These are phyloP conservation scores for Atractiella rhizophila DNA, from an alignment of 768 basidiomycete species.

Conservation along the genomic window DNA sequence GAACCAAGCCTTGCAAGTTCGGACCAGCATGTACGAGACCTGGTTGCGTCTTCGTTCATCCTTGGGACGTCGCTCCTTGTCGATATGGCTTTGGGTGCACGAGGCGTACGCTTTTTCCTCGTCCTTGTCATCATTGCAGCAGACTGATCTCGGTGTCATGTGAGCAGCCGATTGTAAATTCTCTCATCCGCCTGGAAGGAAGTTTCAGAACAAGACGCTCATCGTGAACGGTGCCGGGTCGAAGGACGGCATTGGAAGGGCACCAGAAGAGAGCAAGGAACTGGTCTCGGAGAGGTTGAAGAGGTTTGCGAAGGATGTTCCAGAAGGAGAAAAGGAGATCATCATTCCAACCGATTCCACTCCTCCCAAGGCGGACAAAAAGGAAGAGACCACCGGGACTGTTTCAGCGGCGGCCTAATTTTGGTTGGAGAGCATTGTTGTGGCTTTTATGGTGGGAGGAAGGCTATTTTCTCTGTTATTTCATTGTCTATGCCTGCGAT, in stretches of 20 bases:
- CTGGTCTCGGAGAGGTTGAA: slow-evolving; percentile 7
- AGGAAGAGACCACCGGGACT: no score
- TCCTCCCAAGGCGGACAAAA: no score
- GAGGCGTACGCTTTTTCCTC: slow-evolving; percentile 24
- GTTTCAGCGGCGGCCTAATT: no score
- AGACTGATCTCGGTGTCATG: background rate
- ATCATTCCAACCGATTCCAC: no score
- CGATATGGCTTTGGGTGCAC: slow-evolving; percentile 69
- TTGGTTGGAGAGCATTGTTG: no score
- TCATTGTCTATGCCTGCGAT: no score
- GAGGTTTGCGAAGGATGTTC: slow-evolving; percentile 2
- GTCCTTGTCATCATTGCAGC: background rate
- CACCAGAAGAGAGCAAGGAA: slow-evolving; percentile 2
- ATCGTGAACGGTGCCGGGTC: background rate
- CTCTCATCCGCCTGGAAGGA: slow-evolving; percentile 44
- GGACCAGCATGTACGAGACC: slow-evolving; percentile 45
- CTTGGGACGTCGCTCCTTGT: slow-evolving; percentile 32
- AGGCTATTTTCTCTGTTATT: no score
- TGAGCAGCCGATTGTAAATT: slow-evolving; percentile 48
- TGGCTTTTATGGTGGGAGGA: no score
- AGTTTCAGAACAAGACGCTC: background rate
- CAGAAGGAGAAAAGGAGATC: background rate
- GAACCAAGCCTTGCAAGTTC: slow-evolving; percentile 24
- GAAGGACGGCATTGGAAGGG: slow-evolving; percentile 1
- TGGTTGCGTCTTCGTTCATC: slow-evolving; percentile 43